phyloP scores from a whole-genome alignment of 2,329 filamentous ascomycete genomes.

The Colletotrichum tropicale region DNA sequence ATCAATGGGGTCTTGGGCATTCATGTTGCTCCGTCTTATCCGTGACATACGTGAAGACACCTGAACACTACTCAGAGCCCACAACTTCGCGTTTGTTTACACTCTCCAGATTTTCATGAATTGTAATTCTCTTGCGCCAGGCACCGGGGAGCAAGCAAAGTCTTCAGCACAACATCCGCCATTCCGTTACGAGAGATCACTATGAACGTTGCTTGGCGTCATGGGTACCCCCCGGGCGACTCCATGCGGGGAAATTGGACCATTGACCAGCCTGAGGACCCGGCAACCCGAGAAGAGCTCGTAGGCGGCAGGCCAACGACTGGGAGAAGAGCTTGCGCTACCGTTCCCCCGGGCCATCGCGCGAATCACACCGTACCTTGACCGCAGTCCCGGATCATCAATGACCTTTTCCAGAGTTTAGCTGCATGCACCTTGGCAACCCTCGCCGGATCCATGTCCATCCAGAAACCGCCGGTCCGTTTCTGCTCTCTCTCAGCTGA shows the following conservation, averaged over 20 bases:
- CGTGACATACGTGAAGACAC: not conserved
- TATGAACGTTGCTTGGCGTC: not conserved
- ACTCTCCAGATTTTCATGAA: not conserved
- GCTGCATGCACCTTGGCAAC: not conserved
- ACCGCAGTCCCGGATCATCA: slow-evolving; percentile 5
- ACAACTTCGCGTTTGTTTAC: not conserved
- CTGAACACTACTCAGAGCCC: not conserved
- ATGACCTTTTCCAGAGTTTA: not conserved
- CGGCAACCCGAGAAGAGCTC: not conserved
- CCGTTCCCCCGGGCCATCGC: not conserved
- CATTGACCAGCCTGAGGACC: not conserved
- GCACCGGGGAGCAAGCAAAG: not conserved
- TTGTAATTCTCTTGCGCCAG: not conserved
- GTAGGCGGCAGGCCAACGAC: not conserved
- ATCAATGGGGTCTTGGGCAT: not conserved
- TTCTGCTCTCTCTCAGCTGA: not conserved
- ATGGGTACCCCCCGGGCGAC: not conserved
- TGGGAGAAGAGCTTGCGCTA: not conserved
- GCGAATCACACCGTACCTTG: not conserved
- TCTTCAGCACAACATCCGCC: not conserved
- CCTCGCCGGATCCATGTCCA: not conserved
- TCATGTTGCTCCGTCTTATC: not conserved
- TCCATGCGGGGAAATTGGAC: slow-evolving; percentile 11
- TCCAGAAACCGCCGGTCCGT: not conserved
- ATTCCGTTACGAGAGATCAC: not conserved